Conservation (phyloP, 306 rosid genomes). For the Trichosanthes cucumerina region DNA sequence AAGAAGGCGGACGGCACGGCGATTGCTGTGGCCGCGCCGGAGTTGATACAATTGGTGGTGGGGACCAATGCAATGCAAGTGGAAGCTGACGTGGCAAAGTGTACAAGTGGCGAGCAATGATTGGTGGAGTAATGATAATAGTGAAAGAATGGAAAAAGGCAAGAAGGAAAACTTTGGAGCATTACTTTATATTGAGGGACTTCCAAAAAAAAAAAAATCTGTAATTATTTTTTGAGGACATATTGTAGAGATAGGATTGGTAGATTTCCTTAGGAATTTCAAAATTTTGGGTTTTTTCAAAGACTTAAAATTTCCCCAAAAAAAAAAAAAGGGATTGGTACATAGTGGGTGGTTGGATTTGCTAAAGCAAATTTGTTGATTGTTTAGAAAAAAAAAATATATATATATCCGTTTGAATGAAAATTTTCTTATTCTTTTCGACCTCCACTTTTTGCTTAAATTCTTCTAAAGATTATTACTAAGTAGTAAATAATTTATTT, state of each 20-base stretch:
- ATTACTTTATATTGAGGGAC: not conserved
- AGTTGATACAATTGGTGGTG: not conserved
- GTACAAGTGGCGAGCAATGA: conserved; percentile 5
- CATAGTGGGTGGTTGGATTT: conserved; percentile 9
- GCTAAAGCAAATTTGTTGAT: conserved; percentile 10
- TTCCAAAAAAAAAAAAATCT: not conserved
- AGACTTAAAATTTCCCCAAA: not conserved
- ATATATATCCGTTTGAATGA: not conserved
- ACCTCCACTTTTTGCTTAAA: not conserved
- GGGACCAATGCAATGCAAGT: not conserved
- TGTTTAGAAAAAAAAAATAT: not conserved
- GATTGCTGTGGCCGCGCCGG: not conserved
- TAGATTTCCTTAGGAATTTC: not conserved
- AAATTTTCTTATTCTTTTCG: not conserved
- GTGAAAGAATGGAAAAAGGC: not conserved
- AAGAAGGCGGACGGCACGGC: conserved; percentile 17
- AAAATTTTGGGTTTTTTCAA: not conserved
- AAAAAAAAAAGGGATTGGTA: not conserved
- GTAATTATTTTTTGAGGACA: conserved; percentile 5
- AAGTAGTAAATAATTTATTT: not conserved
- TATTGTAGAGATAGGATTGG: not conserved
- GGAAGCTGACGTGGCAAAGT: not conserved
- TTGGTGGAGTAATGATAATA: not conserved
- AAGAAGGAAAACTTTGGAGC: not conserved
- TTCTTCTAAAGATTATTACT: not conserved